These are phyloP conservation scores for Furculomyces boomerangus DNA, from an alignment of 371 early-diverging fungal genomes.

Conservation along the genomic window DNA sequence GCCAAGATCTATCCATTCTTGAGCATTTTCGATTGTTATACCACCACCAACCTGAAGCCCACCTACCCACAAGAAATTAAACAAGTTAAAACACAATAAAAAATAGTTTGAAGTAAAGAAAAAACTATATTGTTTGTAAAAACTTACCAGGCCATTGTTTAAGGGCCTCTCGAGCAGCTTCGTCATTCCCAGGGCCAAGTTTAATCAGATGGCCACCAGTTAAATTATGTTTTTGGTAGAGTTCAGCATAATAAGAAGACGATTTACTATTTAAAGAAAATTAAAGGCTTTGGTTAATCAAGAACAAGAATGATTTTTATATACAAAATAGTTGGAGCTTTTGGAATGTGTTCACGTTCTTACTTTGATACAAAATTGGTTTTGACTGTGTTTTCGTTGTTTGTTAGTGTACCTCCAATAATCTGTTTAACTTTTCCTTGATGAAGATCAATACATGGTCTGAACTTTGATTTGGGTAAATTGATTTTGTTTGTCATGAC, in stretches of 20 bases:
- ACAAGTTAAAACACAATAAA: not conserved
- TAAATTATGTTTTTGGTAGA: slow-evolving; percentile 52
- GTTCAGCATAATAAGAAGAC: slow-evolving; percentile 54
- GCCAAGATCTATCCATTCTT: slow-evolving; percentile 65
- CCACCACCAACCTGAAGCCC: slow-evolving; percentile 93
- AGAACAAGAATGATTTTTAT: not conserved
- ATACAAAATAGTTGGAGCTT: not conserved
- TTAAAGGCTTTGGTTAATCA: not conserved
- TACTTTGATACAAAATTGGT: slow-evolving; percentile 87
- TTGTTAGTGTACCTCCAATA: slow-evolving; percentile 79
- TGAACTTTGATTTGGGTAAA: slow-evolving; percentile 36
- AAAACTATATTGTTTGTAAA: not conserved
- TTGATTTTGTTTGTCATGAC: too few relatives aligned
- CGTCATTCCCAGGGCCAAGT: slow-evolving; percentile 75
- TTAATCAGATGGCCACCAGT: slow-evolving; percentile 87
- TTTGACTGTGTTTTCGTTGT: slow-evolving; percentile 31
- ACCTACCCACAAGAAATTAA: slow-evolving; percentile 4
- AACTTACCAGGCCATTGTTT: slow-evolving; percentile 54
- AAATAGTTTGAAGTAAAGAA: not conserved
- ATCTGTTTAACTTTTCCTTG: slow-evolving; percentile 94
- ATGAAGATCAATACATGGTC: slow-evolving; percentile 94
- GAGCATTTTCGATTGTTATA: slow-evolving; percentile 69
- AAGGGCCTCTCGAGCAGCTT: slow-evolving; percentile 69
- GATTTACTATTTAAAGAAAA: slow-evolving; percentile 32
- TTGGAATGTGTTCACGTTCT: not conserved